phyloP scores from a whole-genome alignment of 2,329 filamentous ascomycete genomes.

The Aspergillus sp. region DNA sequence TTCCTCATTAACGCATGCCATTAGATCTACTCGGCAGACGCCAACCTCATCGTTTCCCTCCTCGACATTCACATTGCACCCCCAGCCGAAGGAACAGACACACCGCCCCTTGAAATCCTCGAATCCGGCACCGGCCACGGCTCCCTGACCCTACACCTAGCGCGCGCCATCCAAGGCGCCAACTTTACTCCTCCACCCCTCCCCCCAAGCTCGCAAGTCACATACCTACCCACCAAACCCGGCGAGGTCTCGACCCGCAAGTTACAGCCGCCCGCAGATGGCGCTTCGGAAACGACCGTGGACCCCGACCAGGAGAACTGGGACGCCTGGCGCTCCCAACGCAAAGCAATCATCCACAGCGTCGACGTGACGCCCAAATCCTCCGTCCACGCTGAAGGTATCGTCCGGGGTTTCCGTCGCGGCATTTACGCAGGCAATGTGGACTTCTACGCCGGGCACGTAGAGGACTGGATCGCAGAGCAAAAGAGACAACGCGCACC shows the following conservation, averaged over 20 bases:
- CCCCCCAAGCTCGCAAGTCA: conserved; percentile 38
- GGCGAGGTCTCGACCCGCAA: conserved; percentile 10
- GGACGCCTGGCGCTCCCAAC: conserved; percentile 51
- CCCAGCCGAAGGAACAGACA: conserved; percentile 33
- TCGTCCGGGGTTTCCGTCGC: conserved; percentile 67
- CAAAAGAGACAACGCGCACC: conserved; percentile 49
- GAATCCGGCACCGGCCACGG: conserved; percentile 87
- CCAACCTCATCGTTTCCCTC: conserved; percentile 72
- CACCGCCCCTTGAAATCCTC: conserved; percentile 68
- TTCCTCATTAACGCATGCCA: conserved; percentile 10
- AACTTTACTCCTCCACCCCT: conserved; percentile 59
- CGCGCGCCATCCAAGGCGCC: conserved; percentile 72
- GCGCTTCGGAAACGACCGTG: conserved; percentile 7
- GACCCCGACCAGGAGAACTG: conserved; percentile 39
- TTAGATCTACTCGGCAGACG: conserved; percentile 74
- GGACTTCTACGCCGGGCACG: conserved; percentile 71
- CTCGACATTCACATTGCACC: conserved; percentile 69
- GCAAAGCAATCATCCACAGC: conserved; percentile 73
- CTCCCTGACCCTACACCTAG: conserved; percentile 72
- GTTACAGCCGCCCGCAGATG: conserved; percentile 7
- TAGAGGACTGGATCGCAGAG: conserved; percentile 62
- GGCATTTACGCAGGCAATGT: conserved; percentile 71
- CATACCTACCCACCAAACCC: conserved; percentile 25
- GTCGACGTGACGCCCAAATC: conserved; percentile 67
- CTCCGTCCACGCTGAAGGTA: conserved; percentile 64